Evolutionary conservation across 1,284 basidiomycete species (phyloP), one percentile per base, ranked within the genome.

Genomic region (Moniliophthora roreri): DNA sequence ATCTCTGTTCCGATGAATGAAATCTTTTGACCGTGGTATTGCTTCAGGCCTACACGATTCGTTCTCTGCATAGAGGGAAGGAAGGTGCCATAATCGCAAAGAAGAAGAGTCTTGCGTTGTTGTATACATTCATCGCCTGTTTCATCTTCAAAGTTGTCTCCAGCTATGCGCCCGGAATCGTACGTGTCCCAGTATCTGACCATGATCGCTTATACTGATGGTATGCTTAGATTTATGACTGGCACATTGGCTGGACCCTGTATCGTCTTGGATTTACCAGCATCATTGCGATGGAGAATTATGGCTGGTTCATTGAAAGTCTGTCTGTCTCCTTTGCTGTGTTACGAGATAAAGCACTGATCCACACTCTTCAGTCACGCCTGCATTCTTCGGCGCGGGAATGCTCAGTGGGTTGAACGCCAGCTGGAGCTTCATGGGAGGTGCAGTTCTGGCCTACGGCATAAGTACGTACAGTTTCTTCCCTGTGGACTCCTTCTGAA

Each of bases 241-340:
- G 84, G 84, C 84, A 87, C 63, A 79, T 85, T 53, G 81, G 81
- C 55, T 84, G 81, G 80, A 83, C 81, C 50, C 72, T 87, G 46
- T 85, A 80, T 67, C 71, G 76, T 47, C 66, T 85, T 51, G 85
- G 84, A 18, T 82, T 81, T 72, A 80, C 77, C 21, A 75, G 74
- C 62, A 82, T 84, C 59, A 82, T 88, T 56, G 67, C 70, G 16
- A 66, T 84, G 39, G 85, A 85, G 49, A 82, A 83, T 61, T 82
- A 76, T 60, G 81, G 74, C 32, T 81, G 80, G 79, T 72, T 63
- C 54, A 70, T 80, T 56, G 77, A 81, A 60, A 75, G 75, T 78
- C 58, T 41, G 72, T 56, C 16, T 7, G 28, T 54, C 44, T n/a
- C n/a, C n/a, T 50, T 48, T 40, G 20, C 28, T n/a, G 40, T 41